Conservation (phyloP, 495 filamentous ascomycete genomes). For the Annulohypoxylon nitens region DNA sequence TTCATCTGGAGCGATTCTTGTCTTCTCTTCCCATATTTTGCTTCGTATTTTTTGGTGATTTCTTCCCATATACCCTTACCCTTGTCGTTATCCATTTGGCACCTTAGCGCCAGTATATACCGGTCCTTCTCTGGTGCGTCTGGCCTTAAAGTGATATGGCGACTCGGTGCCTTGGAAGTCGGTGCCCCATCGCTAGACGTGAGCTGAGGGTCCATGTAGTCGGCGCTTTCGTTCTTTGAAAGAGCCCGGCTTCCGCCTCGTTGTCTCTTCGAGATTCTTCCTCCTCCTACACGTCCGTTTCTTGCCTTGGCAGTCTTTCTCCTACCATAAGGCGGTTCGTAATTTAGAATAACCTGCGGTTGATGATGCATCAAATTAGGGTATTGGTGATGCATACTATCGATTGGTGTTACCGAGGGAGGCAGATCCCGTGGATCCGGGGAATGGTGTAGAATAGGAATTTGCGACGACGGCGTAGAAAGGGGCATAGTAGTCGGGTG, state of each 20-base stretch:
- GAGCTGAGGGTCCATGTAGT: constrained; percentile 39
- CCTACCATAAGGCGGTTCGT: constrained; percentile 34
- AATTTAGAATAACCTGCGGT: constrained; percentile 39
- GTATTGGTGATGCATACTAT: constrained; percentile 43
- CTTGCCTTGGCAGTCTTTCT: constrained; percentile 41
- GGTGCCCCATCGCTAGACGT: constrained; percentile 43
- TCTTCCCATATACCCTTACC: constrained; percentile 67
- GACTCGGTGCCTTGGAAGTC: constrained; percentile 18
- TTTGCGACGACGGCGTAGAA: constrained; percentile 36
- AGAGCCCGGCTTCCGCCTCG: constrained; percentile 46
- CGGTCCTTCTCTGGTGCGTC: constrained; percentile 63
- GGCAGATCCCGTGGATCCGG: constrained; percentile 42
- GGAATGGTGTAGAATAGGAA: constrained; percentile 38
- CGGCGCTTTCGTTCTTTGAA: constrained; percentile 45
- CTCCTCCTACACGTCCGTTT: constrained; percentile 40
- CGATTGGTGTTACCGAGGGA: constrained; percentile 39
- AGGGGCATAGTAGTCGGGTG: constrained; percentile 39
- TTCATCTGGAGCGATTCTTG: constrained; percentile 65
- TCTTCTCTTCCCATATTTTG: constrained; percentile 53
- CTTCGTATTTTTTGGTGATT: constrained; percentile 61
- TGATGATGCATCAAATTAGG: constrained; percentile 42
- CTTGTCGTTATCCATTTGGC: constrained; percentile 58
- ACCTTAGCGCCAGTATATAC: constrained; percentile 59
- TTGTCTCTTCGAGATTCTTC: constrained; percentile 43
- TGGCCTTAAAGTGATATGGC: constrained; percentile 53